These are phyloP conservation scores for Xylariomycetidae sp. DNA, from an alignment of 2,329 filamentous ascomycete genomes.

Conservation along the genomic window DNA sequence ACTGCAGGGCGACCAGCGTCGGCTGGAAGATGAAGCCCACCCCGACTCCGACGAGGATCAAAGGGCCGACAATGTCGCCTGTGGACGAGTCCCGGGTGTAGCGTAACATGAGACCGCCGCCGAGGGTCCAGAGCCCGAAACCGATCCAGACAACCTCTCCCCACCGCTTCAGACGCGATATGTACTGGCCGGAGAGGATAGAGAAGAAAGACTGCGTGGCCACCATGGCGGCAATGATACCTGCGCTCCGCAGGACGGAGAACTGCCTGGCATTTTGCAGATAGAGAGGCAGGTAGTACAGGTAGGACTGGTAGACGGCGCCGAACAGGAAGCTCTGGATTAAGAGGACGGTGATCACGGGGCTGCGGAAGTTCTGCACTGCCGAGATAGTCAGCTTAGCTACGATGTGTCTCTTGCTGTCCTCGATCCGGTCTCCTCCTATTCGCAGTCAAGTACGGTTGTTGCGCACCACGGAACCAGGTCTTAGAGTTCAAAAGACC, in stretches of 20 bases:
- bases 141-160: slow-evolving; percentile 49
- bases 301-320: slow-evolving; percentile 49
- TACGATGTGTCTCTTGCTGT: no score
- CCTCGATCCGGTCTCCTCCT: no score
- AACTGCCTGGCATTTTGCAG: slow-evolving; percentile 47
- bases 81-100: slow-evolving; percentile 39
- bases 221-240: slow-evolving; percentile 44
- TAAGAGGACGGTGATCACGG: slow-evolving; percentile 48
- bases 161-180: slow-evolving; percentile 51
- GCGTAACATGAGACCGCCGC: slow-evolving; percentile 44
- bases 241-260: slow-evolving; percentile 39
- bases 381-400: background rate
- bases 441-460: no score
- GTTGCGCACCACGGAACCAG: no score
- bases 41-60: slow-evolving; percentile 45
- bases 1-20: slow-evolving; percentile 51
- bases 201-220: slow-evolving; percentile 39
- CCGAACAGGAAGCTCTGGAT: slow-evolving; percentile 55
- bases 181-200: slow-evolving; percentile 48
- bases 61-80: slow-evolving; percentile 43
- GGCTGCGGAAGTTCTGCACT: slow-evolving; percentile 49
- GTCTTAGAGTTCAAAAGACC: no score
- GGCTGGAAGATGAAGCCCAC: slow-evolving; percentile 44
- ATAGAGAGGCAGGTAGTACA: slow-evolving; percentile 58
- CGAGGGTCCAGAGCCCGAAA: slow-evolving; percentile 32